A percentile compares a stretch with the other conserved stretches of the same genome.
Evolutionary conservation across 305 asterid genomes (phyloP).

Genomic region (Fraxinus angustifolia): DNA sequence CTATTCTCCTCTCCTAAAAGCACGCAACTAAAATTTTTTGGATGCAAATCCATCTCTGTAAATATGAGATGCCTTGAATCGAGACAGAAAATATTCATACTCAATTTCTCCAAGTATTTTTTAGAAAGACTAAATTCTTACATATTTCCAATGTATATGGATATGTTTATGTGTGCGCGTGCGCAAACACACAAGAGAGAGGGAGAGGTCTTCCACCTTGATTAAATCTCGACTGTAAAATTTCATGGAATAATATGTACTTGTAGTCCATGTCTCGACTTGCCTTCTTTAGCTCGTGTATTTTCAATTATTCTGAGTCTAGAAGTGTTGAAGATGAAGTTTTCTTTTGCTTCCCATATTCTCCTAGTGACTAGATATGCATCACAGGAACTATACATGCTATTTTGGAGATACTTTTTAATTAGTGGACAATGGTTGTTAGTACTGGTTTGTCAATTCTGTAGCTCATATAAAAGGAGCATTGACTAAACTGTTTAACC

Average conservation of each 20-base stretch:
- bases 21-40: neutral
- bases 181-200: neutral
- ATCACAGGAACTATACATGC: neutral
- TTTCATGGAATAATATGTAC: neutral
- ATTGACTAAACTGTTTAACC: neutral
- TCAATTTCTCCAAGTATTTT: neutral
- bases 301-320: neutral
- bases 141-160: neutral
- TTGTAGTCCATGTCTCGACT: neutral
- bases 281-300: neutral
- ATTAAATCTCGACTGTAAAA: neutral
- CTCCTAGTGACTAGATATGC: neutral
- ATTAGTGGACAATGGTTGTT: neutral
- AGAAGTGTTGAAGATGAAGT: neutral
- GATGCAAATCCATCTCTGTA: neutral
- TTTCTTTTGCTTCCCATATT: neutral
- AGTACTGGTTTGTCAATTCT: neutral
- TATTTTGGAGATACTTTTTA: neutral
- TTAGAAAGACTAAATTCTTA: neutral
- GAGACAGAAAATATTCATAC: neutral
- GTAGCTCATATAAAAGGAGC: neutral
- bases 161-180: neutral
- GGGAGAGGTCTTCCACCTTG: neutral
- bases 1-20: neutral
- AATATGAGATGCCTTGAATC: neutral